Conservation (phyloP, 2,329 filamentous ascomycete genomes). For the Talaromyces marneffei region DNA sequence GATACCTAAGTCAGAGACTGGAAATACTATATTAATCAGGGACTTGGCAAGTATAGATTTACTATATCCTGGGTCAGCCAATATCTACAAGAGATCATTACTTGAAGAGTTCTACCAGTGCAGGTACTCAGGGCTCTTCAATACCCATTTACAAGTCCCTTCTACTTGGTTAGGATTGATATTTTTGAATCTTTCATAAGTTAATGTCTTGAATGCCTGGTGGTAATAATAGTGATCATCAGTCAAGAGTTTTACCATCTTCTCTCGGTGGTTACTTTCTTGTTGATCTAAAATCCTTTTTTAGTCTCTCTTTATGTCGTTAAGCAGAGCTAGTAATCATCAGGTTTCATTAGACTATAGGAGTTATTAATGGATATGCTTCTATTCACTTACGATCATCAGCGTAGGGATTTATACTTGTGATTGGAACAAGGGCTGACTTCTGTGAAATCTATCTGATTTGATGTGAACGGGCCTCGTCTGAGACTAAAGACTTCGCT, state of each 20-base stretch:
- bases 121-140: slow-evolving; percentile 14
- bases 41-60: slow-evolving; percentile 40
- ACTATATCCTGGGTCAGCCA: slow-evolving; percentile 41
- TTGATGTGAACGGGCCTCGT: not conserved
- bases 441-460: not conserved
- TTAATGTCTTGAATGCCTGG: not conserved
- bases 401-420: not conserved
- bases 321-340: too few relatives aligned
- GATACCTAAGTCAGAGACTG: slow-evolving; percentile 14
- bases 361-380: too few relatives aligned
- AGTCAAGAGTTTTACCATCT: not conserved
- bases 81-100: slow-evolving; percentile 31
- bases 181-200: slow-evolving; percentile 19
- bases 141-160: slow-evolving; percentile 22
- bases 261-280: not conserved
- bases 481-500: not conserved
- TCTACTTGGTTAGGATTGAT: slow-evolving; percentile 22
- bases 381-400: too few relatives aligned
- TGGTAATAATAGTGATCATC: not conserved
- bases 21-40: slow-evolving; percentile 27
- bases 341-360: too few relatives aligned
- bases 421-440: not conserved
- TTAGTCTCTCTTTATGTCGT: too few relatives aligned
- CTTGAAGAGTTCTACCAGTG: slow-evolving; percentile 16
- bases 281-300: too few relatives aligned